Conservation (phyloP, 768 basidiomycete species). For the Epithele typhae region DNA sequence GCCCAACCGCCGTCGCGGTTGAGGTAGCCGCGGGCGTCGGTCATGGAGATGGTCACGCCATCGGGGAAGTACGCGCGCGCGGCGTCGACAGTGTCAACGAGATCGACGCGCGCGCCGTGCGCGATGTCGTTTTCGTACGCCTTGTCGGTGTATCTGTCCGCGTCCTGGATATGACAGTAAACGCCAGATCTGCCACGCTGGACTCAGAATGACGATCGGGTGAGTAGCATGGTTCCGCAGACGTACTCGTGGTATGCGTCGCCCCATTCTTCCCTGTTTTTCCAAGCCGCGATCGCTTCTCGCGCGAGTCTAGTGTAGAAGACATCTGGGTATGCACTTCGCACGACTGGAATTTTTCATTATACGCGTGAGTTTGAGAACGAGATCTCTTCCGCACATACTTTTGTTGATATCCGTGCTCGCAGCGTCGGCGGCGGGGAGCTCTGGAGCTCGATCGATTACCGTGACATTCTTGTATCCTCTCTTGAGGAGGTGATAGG, state of each 20-base stretch:
- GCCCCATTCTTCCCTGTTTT: constrained; percentile 56
- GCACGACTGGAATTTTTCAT: constrained; percentile 47
- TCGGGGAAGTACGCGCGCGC: constrained; percentile 48
- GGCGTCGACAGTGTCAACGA: constrained; percentile 33
- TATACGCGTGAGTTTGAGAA: not conserved
- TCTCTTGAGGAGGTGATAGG: constrained; percentile 66
- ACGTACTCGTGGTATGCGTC: constrained; percentile 79
- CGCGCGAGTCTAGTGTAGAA: constrained; percentile 70
- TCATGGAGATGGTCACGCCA: constrained; percentile 31
- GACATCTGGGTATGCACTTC: constrained; percentile 65
- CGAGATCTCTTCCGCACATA: constrained; percentile 16
- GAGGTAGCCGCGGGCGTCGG: constrained; percentile 52
- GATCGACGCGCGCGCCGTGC: constrained; percentile 47
- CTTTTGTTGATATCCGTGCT: constrained; percentile 50
- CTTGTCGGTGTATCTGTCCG: constrained; percentile 42
- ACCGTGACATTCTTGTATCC: constrained; percentile 71
- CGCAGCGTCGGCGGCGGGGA: constrained; percentile 85
- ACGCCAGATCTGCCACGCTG: constrained; percentile 79
- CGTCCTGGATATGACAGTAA: constrained; percentile 43
- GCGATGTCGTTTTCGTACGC: constrained; percentile 61
- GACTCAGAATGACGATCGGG: no score
- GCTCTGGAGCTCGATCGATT: constrained; percentile 59
- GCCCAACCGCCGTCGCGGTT: constrained; percentile 87
- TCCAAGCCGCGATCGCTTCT: constrained; percentile 78
- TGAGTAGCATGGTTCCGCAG: not conserved